These are phyloP conservation scores for Rhynchospora breviuscula DNA, from an alignment of 176 grass and related monocot species.

Conservation along the genomic window DNA sequence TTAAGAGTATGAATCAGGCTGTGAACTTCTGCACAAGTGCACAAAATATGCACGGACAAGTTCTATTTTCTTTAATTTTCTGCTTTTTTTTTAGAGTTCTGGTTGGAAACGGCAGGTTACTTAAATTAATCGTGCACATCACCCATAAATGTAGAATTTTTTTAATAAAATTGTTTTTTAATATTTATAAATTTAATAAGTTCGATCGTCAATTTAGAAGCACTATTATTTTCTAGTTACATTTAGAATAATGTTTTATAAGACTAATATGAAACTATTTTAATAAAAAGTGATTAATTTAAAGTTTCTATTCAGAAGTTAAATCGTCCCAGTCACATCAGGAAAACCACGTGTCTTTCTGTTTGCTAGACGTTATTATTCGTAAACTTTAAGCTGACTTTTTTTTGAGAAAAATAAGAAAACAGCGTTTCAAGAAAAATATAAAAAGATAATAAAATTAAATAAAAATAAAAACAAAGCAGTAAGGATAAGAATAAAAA, in stretches of 20 bases:
- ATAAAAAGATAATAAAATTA: neutral
- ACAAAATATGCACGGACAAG: too few relatives aligned
- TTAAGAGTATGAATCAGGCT: too few relatives aligned
- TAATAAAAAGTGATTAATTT: too few relatives aligned
- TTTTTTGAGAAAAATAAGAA: neutral
- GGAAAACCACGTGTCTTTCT: neutral
- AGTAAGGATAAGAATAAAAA: neutral
- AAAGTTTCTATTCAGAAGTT: too few relatives aligned
- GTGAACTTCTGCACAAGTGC: too few relatives aligned
- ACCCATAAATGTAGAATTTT: neutral
- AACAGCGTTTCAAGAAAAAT: neutral
- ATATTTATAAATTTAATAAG: neutral
- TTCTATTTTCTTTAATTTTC: neutral
- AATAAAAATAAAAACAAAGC: neutral
- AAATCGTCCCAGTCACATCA: neutral
- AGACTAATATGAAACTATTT: neutral
- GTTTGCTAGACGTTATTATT: neutral
- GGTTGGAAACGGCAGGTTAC: neutral
- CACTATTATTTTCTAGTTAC: neutral
- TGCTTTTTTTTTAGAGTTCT: neutral
- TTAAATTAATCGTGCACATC: neutral
- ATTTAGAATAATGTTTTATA: neutral
- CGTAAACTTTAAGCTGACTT: neutral
- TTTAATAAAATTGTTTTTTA: too few relatives aligned
- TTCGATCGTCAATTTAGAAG: neutral